phyloP scores from a whole-genome alignment of 345 rosid species.

The Pelargonium nanum region DNA sequence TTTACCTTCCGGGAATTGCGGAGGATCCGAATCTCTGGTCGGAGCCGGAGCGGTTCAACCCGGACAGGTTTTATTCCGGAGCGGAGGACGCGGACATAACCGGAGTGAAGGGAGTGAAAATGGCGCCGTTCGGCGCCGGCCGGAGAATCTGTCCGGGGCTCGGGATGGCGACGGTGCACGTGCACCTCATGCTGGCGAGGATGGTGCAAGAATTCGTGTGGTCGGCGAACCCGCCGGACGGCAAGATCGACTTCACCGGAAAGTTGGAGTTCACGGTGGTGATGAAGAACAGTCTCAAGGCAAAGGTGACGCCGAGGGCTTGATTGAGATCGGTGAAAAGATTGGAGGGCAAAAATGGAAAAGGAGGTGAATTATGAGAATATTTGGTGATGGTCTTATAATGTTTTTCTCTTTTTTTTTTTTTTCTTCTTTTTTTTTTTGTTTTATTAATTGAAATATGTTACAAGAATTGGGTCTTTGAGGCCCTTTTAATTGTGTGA shows the following conservation, averaged over 20 bases:
- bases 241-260: conserved; percentile 49
- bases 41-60: conserved; percentile 57
- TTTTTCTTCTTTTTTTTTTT: too few relatives aligned
- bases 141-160: conserved; percentile 83
- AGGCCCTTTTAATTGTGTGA: too few relatives aligned
- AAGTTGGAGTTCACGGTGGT: conserved; percentile 76
- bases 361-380: too few relatives aligned
- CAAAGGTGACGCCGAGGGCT: conserved; percentile 47
- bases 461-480: too few relatives aligned
- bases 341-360: too few relatives aligned
- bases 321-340: too few relatives aligned
- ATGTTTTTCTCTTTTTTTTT: too few relatives aligned
- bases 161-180: conserved; percentile 67
- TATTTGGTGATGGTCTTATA: too few relatives aligned
- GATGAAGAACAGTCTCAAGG: conserved; percentile 63
- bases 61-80: conserved; percentile 57
- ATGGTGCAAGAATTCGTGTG: conserved; percentile 95
- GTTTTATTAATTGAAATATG: too few relatives aligned
- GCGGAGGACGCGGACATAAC: conserved; percentile 67
- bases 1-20: conserved; percentile 39
- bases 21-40: conserved; percentile 58
- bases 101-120: conserved; percentile 52
- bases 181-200: conserved; percentile 64
- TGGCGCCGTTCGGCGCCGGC: conserved; percentile 78
- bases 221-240: conserved; percentile 34